These are phyloP conservation scores for Scenedesmus sp. DNA, from an alignment of 163 green algal genomes.

Conservation along the genomic window DNA sequence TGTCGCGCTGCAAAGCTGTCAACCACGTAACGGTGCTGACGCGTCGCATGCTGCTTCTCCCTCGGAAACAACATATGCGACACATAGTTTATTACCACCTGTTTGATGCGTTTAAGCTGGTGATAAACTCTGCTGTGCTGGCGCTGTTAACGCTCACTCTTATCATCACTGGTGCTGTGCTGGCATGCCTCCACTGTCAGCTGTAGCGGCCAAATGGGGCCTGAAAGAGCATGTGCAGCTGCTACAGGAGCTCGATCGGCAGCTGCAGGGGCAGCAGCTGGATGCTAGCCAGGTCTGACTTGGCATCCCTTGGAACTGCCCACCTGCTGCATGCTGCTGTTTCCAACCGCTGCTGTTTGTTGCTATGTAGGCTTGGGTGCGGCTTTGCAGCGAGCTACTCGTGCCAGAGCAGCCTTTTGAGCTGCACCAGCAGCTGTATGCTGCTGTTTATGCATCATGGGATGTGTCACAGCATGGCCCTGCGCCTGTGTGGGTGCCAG, in stretches of 20 bases:
- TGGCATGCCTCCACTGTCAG: not conserved
- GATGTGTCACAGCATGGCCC: constrained; percentile 65
- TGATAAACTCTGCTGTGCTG: not conserved
- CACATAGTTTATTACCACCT: no score
- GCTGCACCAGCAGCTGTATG: constrained; percentile 71
- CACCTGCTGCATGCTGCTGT: not conserved
- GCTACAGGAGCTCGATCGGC: constrained; percentile 3
- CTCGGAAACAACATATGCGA: no score
- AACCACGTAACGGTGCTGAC: no score
- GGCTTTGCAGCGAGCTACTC: constrained; percentile 58
- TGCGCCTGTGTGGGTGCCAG: constrained; percentile 77
- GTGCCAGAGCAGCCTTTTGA: constrained; percentile 71
- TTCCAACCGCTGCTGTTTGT: not conserved
- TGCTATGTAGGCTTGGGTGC: constrained; percentile 20
- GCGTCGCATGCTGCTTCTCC: no score
- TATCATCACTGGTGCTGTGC: not conserved
- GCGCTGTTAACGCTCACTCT: not conserved
- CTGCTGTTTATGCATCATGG: constrained; percentile 64
- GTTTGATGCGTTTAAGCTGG: no score
- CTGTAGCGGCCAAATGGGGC: not conserved
- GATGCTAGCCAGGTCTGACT: not conserved
- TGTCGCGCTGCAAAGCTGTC: no score
- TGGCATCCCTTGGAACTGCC: not conserved
- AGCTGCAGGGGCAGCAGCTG: constrained; percentile 17
- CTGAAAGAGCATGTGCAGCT: not conserved